phyloP scores from a whole-genome alignment of 2,329 filamentous ascomycete species.

The Epichloe bromicola region DNA sequence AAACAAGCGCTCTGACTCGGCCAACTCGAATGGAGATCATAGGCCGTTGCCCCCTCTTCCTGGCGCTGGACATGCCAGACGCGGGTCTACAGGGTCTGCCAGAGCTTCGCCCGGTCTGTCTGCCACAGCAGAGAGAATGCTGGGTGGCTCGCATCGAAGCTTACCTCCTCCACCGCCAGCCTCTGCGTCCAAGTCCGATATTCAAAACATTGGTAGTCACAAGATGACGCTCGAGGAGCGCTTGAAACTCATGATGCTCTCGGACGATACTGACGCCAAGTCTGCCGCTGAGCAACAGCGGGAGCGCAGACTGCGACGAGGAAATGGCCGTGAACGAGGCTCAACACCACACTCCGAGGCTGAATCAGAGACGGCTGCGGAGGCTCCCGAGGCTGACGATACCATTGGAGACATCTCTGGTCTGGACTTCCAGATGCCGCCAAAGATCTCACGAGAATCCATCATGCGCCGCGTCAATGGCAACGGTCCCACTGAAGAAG shows the following conservation, averaged over 20 bases:
- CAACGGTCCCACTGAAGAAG: slow-evolving; percentile 38
- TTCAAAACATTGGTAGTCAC: slow-evolving; percentile 59
- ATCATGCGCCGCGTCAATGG: slow-evolving; percentile 81
- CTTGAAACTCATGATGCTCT: slow-evolving; percentile 78
- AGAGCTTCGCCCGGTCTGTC: slow-evolving; percentile 51
- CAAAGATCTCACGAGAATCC: slow-evolving; percentile 83
- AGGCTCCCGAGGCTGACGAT: slow-evolving; percentile 42
- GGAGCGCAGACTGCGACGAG: slow-evolving; percentile 55
- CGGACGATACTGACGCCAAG: slow-evolving; percentile 47
- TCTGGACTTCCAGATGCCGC: slow-evolving; percentile 52
- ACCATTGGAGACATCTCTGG: slow-evolving; percentile 46
- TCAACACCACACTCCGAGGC: slow-evolving; percentile 30
- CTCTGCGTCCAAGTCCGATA: slow-evolving; percentile 57
- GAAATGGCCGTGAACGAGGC: slow-evolving; percentile 36
- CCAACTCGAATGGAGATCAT: slow-evolving; percentile 66
- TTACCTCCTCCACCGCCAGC: slow-evolving; percentile 64
- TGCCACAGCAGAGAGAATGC: slow-evolving; percentile 59
- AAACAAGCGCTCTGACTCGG: slow-evolving; percentile 55
- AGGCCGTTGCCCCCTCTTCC: slow-evolving; percentile 81
- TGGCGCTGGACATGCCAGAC: slow-evolving; percentile 32
- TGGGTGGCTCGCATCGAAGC: slow-evolving; percentile 50
- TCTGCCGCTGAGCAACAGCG: slow-evolving; percentile 52
- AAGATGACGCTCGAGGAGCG: slow-evolving; percentile 80
- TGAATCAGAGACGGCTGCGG: slow-evolving; percentile 19
- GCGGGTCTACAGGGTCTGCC: slow-evolving; percentile 31